A percentile compares a stretch with the other conserved stretches of the same genome.
Evolutionary conservation across 2,329 filamentous ascomycete genomes (phyloP).

Genomic region (Alternaria sp.): DNA sequence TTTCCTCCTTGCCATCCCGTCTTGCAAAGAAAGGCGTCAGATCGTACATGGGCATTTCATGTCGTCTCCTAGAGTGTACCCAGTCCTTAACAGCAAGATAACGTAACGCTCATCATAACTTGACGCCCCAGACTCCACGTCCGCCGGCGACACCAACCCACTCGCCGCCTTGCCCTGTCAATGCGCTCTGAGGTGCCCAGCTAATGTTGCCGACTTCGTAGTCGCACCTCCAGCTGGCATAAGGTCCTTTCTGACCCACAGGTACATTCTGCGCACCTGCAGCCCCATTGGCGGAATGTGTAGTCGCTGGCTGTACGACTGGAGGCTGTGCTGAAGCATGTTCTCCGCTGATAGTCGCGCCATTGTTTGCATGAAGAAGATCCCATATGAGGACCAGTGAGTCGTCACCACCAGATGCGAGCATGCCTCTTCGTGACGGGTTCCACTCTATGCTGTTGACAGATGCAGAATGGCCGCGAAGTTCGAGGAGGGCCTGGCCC

Average conservation of each 20-base stretch:
- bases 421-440: slow-evolving; percentile 81
- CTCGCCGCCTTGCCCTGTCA: slow-evolving; percentile 75
- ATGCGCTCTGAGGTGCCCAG: slow-evolving; percentile 77
- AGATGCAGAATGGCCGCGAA: slow-evolving; percentile 84
- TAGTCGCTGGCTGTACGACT: slow-evolving; percentile 28
- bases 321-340: slow-evolving; percentile 41
- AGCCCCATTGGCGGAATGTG: slow-evolving; percentile 40
- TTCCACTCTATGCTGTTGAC: slow-evolving; percentile 98
- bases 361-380: slow-evolving; percentile 73
- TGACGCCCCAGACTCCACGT: slow-evolving; percentile 81
- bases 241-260: slow-evolving; percentile 68
- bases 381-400: slow-evolving; percentile 94
- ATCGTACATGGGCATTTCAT: background rate
- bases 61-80: background rate
- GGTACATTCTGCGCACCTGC: slow-evolving; percentile 48
- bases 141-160: slow-evolving; percentile 86
- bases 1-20: background rate
- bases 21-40: background rate
- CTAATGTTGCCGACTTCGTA: slow-evolving; percentile 87
- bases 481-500: slow-evolving; percentile 90
- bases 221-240: slow-evolving; percentile 83
- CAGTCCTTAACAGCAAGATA: background rate
- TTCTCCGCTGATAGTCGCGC: slow-evolving; percentile 57
- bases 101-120: slow-evolving; percentile 47
- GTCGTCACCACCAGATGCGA: slow-evolving; percentile 92